These are phyloP conservation scores for Endothia cerciana DNA, from an alignment of 2,329 filamentous ascomycete species.

Conservation along the genomic window DNA sequence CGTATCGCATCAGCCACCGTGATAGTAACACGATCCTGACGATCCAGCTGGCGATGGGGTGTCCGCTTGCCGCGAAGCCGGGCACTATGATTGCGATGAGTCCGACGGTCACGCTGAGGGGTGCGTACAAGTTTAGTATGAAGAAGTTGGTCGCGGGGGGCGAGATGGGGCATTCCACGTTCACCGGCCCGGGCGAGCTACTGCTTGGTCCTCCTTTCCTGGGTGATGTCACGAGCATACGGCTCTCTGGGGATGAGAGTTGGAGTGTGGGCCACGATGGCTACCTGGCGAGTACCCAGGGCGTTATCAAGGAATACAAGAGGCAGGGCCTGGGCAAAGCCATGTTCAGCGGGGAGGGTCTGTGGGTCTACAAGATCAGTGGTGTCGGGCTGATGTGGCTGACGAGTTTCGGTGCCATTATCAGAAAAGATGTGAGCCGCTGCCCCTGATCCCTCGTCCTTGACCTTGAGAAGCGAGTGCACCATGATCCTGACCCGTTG, in stretches of 20 bases:
- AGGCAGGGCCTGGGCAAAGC: constrained; percentile 84
- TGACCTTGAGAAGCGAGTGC: constrained; percentile 26
- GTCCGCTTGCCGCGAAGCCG: constrained; percentile 79
- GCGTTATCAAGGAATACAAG: constrained; percentile 87
- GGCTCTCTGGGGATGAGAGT: constrained; percentile 69
- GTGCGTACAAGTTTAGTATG: constrained; percentile 80
- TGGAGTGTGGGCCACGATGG: constrained; percentile 90
- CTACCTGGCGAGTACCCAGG: constrained; percentile 83
- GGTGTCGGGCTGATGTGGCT: constrained; percentile 86
- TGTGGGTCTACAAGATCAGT: constrained; percentile 86
- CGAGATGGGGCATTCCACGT: constrained; percentile 78
- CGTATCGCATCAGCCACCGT: constrained; percentile 89
- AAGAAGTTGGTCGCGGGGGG: constrained; percentile 89
- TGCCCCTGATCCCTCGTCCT: background rate
- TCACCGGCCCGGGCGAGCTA: constrained; percentile 88
- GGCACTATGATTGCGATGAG: constrained; percentile 94
- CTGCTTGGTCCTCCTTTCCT: constrained; percentile 57
- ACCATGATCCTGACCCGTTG: constrained; percentile 14
- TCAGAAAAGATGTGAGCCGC: constrained; percentile 82
- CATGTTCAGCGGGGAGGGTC: constrained; percentile 89
- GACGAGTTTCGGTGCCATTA: constrained; percentile 91
- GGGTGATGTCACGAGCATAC: constrained; percentile 51
- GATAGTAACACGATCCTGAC: constrained; percentile 91
- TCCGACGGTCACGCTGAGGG: constrained; percentile 81
- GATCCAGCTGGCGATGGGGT: constrained; percentile 86